Evolutionary conservation across 2,329 filamentous ascomycete genomes (phyloP).

Genomic region (Microdochium trichocladiopsis): DNA sequence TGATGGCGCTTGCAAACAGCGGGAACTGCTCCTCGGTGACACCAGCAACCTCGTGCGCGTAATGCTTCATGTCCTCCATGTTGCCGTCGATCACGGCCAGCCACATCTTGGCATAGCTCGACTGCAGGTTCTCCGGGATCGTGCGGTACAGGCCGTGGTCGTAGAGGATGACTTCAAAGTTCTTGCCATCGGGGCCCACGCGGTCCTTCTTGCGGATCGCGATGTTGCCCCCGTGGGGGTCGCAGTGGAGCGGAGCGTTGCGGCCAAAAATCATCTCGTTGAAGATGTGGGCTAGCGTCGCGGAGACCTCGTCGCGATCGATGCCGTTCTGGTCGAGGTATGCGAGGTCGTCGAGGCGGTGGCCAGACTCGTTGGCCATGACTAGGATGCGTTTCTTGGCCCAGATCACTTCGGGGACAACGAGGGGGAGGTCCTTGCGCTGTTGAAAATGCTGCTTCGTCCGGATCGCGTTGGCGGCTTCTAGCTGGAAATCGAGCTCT

Average conservation of each 20-base stretch:
- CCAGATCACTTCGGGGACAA: slow-evolving; percentile 88
- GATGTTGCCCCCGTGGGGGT: slow-evolving; percentile 94
- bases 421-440: slow-evolving; percentile 67
- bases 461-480: slow-evolving; percentile 76
- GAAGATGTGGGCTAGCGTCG: slow-evolving; percentile 84
- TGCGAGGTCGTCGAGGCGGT: slow-evolving; percentile 79
- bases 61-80: slow-evolving; percentile 77
- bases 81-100: slow-evolving; percentile 90
- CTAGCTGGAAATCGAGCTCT: slow-evolving; percentile 82
- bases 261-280: slow-evolving; percentile 99
- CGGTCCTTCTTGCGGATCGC: slow-evolving; percentile 74
- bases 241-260: slow-evolving; percentile 85
- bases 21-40: slow-evolving; percentile 87
- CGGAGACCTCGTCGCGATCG: slow-evolving; percentile 91
- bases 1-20: slow-evolving; percentile 93
- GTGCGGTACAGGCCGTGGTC: slow-evolving; percentile 96
- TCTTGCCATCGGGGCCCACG: slow-evolving; percentile 49
- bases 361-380: slow-evolving; percentile 88
- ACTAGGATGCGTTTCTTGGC: slow-evolving; percentile 83
- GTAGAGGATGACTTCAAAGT: slow-evolving; percentile 95
- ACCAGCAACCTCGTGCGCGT: slow-evolving; percentile 82
- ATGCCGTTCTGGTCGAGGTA: slow-evolving; percentile 83
- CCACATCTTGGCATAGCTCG: slow-evolving; percentile 95
- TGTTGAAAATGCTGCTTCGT: slow-evolving; percentile 75
- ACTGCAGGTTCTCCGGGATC: slow-evolving; percentile 70